Evolutionary conservation across 345 rosid genomes (phyloP).

Genomic region (Pseudoturritis turrita): DNA sequence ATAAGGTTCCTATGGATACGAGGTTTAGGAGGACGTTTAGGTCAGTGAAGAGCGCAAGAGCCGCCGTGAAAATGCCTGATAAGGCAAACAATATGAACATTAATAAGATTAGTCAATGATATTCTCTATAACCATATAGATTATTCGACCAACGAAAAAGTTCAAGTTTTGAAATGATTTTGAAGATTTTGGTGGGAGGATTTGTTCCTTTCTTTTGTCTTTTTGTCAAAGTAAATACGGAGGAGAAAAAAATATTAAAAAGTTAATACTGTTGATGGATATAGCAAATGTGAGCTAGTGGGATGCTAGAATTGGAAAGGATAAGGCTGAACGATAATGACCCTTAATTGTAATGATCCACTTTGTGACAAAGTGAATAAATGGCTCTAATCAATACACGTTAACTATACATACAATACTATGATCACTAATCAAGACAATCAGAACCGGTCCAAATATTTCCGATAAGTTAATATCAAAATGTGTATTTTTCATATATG

Average conservation of each 20-base stretch:
- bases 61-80: constrained; percentile 83
- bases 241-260: neutral
- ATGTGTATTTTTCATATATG: too few relatives aligned
- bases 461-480: too few relatives aligned
- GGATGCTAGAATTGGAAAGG: constrained; percentile 20
- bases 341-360: neutral
- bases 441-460: too few relatives aligned
- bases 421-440: neutral
- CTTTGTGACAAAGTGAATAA: neutral
- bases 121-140: neutral
- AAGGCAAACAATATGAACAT: neutral
- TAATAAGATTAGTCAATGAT: neutral
- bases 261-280: neutral
- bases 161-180: neutral
- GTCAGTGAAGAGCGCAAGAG: constrained; percentile 74
- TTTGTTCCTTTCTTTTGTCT: neutral
- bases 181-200: constrained; percentile 1
- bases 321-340: constrained; percentile 12
- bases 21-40: constrained; percentile 69
- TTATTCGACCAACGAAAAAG: neutral
- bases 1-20: constrained; percentile 86
- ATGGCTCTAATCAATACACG: neutral
- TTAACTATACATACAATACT: neutral
- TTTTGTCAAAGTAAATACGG: neutral
- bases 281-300: constrained; percentile 18